phyloP scores from a whole-genome alignment of 2,329 filamentous ascomycete genomes.

The Cryoendolithus antarcticus region DNA sequence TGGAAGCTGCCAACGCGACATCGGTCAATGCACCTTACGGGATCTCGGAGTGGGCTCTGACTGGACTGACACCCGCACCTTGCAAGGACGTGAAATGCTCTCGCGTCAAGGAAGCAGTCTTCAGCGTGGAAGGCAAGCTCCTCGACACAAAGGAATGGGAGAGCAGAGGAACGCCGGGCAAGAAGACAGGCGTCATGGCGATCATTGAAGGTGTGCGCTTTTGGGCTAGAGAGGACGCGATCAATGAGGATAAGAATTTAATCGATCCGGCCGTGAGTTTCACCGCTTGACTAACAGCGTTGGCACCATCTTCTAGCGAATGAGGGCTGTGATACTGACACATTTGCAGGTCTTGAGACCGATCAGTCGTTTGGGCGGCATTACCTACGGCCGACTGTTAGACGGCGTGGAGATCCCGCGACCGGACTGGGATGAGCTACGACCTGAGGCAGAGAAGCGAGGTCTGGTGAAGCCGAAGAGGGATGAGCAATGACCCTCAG shows the following conservation, averaged over 20 bases:
- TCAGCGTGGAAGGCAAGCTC: conserved; percentile 70
- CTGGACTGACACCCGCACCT: conserved; percentile 58
- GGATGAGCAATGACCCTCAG: conserved; percentile 28
- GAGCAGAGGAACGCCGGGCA: conserved; percentile 55
- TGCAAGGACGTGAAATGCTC: conserved; percentile 55
- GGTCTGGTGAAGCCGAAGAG: conserved; percentile 41
- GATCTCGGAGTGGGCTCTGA: conserved; percentile 65
- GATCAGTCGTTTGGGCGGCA: conserved; percentile 69
- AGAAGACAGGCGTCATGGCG: conserved; percentile 61
- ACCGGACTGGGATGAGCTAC: conserved; percentile 37
- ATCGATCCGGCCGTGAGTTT: conserved; percentile 56
- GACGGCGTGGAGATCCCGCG: conserved; percentile 61
- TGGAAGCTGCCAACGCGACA: conserved; percentile 77
- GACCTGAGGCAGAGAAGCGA: conserved; percentile 39
- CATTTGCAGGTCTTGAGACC: conserved; percentile 53
- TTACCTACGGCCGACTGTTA: conserved; percentile 62
- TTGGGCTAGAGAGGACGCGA: conserved; percentile 79
- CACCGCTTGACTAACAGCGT: too few species aligned
- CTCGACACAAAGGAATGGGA: conserved; percentile 67
- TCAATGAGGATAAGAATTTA: conserved; percentile 62
- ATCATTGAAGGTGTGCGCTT: conserved; percentile 77
- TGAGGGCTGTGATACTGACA: conserved; percentile 7
- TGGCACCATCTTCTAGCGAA: too few species aligned
- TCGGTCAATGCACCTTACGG: conserved; percentile 67
- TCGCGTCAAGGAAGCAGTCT: conserved; percentile 69